These are phyloP conservation scores for Aspergillus incahuasiensis DNA, from an alignment of 495 filamentous ascomycete species.

Conservation along the genomic window DNA sequence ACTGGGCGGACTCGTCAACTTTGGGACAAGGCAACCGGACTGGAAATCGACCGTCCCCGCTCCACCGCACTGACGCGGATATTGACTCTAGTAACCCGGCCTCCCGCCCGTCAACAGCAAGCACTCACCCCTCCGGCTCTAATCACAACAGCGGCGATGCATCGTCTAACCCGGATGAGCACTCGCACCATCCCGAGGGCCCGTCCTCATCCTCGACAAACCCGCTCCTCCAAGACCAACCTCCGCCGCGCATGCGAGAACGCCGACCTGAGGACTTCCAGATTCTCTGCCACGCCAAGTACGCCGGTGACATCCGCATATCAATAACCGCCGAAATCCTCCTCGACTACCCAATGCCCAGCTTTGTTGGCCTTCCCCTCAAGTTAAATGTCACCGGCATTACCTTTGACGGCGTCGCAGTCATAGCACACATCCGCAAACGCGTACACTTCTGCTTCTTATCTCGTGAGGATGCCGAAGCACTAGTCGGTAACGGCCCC, in stretches of 20 bases:
- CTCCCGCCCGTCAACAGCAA: conserved; percentile 44
- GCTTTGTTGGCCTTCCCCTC: conserved; percentile 88
- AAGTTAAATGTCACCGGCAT: conserved; percentile 90
- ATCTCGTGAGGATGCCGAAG: conserved; percentile 77
- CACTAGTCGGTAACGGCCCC: conserved; percentile 47
- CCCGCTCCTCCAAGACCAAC: conserved; percentile 13
- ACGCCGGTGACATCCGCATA: conserved; percentile 77
- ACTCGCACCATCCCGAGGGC: conserved; percentile 18
- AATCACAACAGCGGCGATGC: conserved; percentile 23
- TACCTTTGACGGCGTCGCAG: conserved; percentile 89
- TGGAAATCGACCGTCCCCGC: conserved; percentile 6
- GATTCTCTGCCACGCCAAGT: conserved; percentile 82
- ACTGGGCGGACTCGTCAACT: conserved; percentile 41
- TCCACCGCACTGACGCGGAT: conserved; percentile 25
- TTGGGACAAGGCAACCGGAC: conserved; percentile 17
- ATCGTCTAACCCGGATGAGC: conserved; percentile 7
- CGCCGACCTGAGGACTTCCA: conserved; percentile 65
- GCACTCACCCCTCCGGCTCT: conserved; percentile 32
- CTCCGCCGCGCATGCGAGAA: conserved; percentile 39
- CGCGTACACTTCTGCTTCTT: conserved; percentile 84
- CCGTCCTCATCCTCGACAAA: conserved; percentile 19
- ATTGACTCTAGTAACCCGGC: conserved; percentile 32
- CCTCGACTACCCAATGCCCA: conserved; percentile 96
- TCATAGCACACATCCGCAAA: conserved; percentile 83
- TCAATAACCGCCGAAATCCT: conserved; percentile 90